Evolutionary conservation across 2,329 filamentous ascomycete species (phyloP), one percentile per base, ranked within the genome.

Genomic region (Pseudogymnoascus sp.): DNA sequence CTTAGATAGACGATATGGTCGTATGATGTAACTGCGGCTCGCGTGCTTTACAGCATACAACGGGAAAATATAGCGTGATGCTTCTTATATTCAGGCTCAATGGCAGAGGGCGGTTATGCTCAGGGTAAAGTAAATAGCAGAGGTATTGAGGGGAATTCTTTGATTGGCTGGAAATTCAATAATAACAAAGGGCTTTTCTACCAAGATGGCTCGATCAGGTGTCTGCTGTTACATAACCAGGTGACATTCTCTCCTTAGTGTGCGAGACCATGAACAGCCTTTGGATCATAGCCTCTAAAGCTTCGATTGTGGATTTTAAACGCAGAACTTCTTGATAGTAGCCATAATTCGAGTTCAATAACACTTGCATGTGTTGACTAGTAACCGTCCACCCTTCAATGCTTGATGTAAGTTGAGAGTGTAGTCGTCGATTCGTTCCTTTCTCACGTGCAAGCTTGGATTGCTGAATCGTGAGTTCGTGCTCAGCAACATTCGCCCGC

Each of bases 271-370:
- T 35, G 53, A 59, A 35, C 8, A 65, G 62, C 62, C 56, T 61
- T 53, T 62, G 10, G 47, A 68, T 65, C 16, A 68, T 56, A 62
- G 65, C 65, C 63, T 68, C 63, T 38, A 68, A 65, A 59, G 61
- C 64, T 16, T 64, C 62, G 24, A 66, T 60, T 37, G 64, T 65
- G 37, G 63, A 59, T 53, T 63, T 66, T 24, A 61, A 33, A 31
- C 63, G 66, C 24, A 61, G 24, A 47, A 62, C 16, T 8, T 67
- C 61, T 31, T 61, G 38, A 59, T 61, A 65, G 21, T 26, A 29
- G 11, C 21, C 14, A 50, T 50, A 50, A 29, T 50, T 50, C 2
- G 24, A 50, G 14, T 50, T 50, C 10, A 50, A 0, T 50, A n/a
- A 29, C 13, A 8, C 44, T 29, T 50, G 24, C 6, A 26, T 4